Evolutionary conservation across 2,329 filamentous ascomycete genomes (phyloP).

Genomic region (Aureobasidium leucospermi): DNA sequence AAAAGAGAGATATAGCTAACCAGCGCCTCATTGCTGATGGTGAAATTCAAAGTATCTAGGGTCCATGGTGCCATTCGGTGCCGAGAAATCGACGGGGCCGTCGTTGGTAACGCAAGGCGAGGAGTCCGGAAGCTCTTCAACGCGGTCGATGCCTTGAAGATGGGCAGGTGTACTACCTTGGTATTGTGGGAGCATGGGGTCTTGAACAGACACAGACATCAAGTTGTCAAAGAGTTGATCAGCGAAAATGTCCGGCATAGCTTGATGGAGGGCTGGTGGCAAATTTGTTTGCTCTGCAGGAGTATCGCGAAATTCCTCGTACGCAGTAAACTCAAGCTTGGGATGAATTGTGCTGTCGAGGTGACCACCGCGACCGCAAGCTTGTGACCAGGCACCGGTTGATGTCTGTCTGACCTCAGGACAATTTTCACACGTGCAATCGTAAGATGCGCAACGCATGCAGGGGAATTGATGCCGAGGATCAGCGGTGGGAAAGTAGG

Average conservation of each 20-base stretch:
- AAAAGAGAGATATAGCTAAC: background rate
- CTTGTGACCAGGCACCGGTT: conserved; percentile 15
- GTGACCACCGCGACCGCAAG: conserved; percentile 15
- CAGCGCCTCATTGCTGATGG: background rate
- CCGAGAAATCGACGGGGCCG: too few species aligned
- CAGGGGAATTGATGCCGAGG: conserved; percentile 15
- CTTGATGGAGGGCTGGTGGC: too few species aligned
- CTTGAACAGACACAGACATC: too few species aligned
- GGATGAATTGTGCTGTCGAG: background rate
- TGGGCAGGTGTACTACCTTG: too few species aligned
- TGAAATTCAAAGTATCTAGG: too few species aligned
- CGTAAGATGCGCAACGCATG: conserved; percentile 13
- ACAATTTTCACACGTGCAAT: conserved; percentile 15
- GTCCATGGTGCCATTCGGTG: too few species aligned
- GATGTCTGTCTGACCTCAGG: conserved; percentile 16
- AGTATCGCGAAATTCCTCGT: background rate
- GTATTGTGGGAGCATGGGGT: too few species aligned
- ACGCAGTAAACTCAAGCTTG: background rate
- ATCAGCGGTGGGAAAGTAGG: background rate
- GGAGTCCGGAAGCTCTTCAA: too few species aligned
- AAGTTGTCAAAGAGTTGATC: too few species aligned
- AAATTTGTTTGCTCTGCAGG: background rate
- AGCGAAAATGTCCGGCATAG: too few species aligned
- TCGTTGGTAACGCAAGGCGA: too few species aligned
- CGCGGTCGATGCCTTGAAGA: too few species aligned